A percentile compares a stretch with the other conserved stretches of the same genome.
Evolutionary conservation across 805 yeast genomes (phyloP).

Genomic region (Saccharomycopsis microspora): DNA sequence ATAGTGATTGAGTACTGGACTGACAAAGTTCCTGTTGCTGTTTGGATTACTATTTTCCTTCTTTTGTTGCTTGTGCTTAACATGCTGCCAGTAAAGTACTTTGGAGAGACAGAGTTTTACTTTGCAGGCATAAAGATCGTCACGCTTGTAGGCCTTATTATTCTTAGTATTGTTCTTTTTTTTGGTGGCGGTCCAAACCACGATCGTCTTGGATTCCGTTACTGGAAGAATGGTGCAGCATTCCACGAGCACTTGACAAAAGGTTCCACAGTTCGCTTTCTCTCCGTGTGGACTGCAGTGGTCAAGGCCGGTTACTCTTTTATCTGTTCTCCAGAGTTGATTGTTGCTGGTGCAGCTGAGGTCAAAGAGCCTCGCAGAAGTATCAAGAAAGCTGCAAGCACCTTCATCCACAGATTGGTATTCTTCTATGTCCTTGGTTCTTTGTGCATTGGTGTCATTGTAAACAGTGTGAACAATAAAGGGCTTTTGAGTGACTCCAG

Average conservation of each 20-base stretch:
- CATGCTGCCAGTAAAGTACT: slow-evolving; percentile 39
- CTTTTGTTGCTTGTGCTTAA: slow-evolving; percentile 33
- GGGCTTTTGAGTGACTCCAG: slow-evolving; percentile 33
- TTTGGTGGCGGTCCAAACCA: slow-evolving; percentile 36
- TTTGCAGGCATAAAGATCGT: slow-evolving; percentile 34
- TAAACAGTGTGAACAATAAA: slow-evolving; percentile 37
- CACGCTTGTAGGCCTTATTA: slow-evolving; percentile 33
- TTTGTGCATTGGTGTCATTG: slow-evolving; percentile 49
- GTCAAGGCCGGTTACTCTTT: slow-evolving; percentile 58
- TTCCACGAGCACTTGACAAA: slow-evolving; percentile 29
- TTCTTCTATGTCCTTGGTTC: slow-evolving; percentile 48
- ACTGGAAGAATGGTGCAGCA: slow-evolving; percentile 36
- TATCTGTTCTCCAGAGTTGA: slow-evolving; percentile 52
- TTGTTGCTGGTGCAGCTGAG: slow-evolving; percentile 49
- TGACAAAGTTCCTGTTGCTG: slow-evolving; percentile 30
- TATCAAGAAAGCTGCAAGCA: slow-evolving; percentile 49
- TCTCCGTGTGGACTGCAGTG: slow-evolving; percentile 52
- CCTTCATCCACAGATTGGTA: slow-evolving; percentile 51
- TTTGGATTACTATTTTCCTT: slow-evolving; percentile 33
- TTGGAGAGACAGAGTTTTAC: slow-evolving; percentile 29
- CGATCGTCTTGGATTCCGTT: slow-evolving; percentile 55
- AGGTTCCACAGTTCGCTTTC: slow-evolving; percentile 51
- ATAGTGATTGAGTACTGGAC: slow-evolving; percentile 43
- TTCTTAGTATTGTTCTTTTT: slow-evolving; percentile 30
- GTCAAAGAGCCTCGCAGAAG: slow-evolving; percentile 46